These are phyloP conservation scores for Alternaria viburni DNA, from an alignment of 2,329 filamentous ascomycete species.

Conservation along the genomic window DNA sequence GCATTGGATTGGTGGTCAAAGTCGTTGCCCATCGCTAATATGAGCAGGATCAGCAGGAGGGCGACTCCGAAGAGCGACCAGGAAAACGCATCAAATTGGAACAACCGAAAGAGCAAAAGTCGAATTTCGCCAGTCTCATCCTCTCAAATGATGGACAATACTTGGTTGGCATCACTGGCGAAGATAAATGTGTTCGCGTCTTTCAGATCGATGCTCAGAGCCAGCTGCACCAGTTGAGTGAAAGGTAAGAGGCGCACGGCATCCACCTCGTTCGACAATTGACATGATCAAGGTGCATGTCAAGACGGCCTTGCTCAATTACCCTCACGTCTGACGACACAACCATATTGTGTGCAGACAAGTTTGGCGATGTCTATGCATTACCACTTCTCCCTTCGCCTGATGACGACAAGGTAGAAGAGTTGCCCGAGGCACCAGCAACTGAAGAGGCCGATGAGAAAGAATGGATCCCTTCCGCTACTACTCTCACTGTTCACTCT, in stretches of 20 bases:
- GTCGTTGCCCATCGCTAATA: constrained; percentile 16
- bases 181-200: constrained; percentile 90
- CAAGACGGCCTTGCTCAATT: constrained; percentile 84
- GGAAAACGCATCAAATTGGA: constrained; percentile 53
- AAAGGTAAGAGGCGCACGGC: constrained; percentile 62
- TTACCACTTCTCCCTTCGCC: constrained; percentile 69
- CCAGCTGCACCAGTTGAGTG: constrained; percentile 69
- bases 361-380: constrained; percentile 95
- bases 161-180: constrained; percentile 79
- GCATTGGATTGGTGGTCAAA: neutral
- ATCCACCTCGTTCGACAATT: constrained; percentile 3
- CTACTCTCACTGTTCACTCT: constrained; percentile 66
- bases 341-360: constrained; percentile 84
- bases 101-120: constrained; percentile 45
- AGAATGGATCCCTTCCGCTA: constrained; percentile 60
- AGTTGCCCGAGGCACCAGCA: constrained; percentile 26
- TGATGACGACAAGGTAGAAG: constrained; percentile 33
- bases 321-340: constrained; percentile 70
- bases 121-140: constrained; percentile 73
- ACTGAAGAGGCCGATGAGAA: constrained; percentile 36
- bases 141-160: constrained; percentile 69
- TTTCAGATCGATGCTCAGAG: constrained; percentile 71
- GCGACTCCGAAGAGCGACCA: constrained; percentile 44
- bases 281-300: constrained; percentile 70
- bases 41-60: constrained; percentile 22